These are phyloP conservation scores for Oryza rufipogon DNA, from an alignment of 176 grass and related monocot species.

Conservation along the genomic window DNA sequence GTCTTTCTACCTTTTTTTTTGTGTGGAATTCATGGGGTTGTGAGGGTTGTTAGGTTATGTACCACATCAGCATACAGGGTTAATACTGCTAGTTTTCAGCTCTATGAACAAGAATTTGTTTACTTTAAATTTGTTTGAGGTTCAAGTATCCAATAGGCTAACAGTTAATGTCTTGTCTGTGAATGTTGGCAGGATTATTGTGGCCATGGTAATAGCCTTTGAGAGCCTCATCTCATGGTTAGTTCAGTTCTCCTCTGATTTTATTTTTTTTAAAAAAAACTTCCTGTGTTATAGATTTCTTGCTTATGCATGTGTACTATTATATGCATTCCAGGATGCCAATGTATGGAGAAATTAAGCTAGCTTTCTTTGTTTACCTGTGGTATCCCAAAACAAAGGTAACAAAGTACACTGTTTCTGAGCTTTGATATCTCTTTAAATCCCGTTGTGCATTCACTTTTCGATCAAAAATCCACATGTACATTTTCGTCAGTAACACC, in stretches of 20 bases:
- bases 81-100: constrained; percentile 2
- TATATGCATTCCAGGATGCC: constrained; percentile 66
- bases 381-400: constrained; percentile 99
- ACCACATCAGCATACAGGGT: neutral
- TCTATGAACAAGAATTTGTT: neutral
- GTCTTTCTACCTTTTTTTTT: neutral
- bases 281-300: constrained; percentile 27
- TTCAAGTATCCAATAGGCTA: constrained; percentile 6
- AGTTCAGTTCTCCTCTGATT: constrained; percentile 38
- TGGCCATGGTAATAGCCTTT: constrained; percentile 74
- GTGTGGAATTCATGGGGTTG: neutral
- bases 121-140: neutral
- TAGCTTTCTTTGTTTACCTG: constrained; percentile 93
- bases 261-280: neutral
- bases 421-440: neutral
- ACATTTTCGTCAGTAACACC: neutral
- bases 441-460: neutral
- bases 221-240: constrained; percentile 79
- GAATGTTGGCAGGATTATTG: constrained; percentile 80
- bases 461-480: neutral
- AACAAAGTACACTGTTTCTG: constrained; percentile 10
- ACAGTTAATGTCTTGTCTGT: constrained; percentile 31
- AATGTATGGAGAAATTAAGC: constrained; percentile 91
- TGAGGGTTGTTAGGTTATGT: neutral
- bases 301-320: constrained; percentile 14